phyloP scores from a whole-genome alignment of 2,329 filamentous ascomycete genomes.

The Aureobasidium sp. region DNA sequence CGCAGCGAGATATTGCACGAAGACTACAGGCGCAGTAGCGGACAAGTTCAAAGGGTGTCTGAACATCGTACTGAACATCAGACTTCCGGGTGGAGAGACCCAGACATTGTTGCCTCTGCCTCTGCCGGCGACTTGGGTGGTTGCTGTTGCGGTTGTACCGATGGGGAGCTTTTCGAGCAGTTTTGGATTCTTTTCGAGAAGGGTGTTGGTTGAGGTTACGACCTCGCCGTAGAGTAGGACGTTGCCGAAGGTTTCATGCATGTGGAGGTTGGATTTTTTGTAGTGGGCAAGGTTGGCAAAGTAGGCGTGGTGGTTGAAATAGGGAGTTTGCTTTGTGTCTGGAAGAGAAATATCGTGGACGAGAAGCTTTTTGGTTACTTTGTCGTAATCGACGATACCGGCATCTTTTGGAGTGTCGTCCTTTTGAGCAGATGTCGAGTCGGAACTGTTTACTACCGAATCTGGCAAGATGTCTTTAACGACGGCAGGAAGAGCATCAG shows the following conservation, averaged over 20 bases:
- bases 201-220: conserved; percentile 85
- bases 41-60: conserved; percentile 72
- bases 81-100: conserved; percentile 78
- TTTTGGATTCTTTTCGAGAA: conserved; percentile 85
- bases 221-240: conserved; percentile 82
- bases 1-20: conserved; percentile 87
- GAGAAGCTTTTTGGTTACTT: conserved; percentile 65
- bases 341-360: conserved; percentile 65
- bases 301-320: conserved; percentile 77
- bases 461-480: conserved; percentile 20
- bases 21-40: conserved; percentile 71
- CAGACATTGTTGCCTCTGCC: conserved; percentile 90
- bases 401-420: conserved; percentile 35
- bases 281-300: conserved; percentile 66
- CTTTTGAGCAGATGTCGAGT: conserved; percentile 23
- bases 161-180: conserved; percentile 69
- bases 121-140: conserved; percentile 78
- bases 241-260: conserved; percentile 56
- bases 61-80: conserved; percentile 84
- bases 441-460: background rate
- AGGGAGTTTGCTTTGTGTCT: conserved; percentile 65
- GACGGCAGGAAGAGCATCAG: conserved; percentile 26
- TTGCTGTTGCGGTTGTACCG: conserved; percentile 83
- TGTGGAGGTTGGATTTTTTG: conserved; percentile 34
- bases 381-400: conserved; percentile 66